Percentiles rank a stretch among this genome's conserved stretches.
Evolutionary conservation across 2,329 filamentous ascomycete species (phyloP).

Genomic region (Phialophora expanda): DNA sequence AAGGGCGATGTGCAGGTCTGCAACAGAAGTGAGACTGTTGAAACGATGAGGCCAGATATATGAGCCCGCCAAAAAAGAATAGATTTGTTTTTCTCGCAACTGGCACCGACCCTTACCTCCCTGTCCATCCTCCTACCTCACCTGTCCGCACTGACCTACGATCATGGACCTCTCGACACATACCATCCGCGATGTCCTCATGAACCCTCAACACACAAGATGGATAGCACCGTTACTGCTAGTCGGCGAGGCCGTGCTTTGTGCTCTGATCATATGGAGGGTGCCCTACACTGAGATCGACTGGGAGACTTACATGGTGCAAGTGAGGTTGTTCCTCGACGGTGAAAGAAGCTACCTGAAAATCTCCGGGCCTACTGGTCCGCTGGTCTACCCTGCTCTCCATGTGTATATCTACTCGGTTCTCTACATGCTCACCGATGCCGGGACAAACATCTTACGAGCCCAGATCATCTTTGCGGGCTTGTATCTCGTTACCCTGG

Average conservation of each 20-base stretch:
- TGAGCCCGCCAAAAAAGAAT: background rate
- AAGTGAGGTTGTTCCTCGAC: conserved; percentile 73
- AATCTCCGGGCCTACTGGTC: conserved; percentile 87
- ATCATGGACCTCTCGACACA: conserved; percentile 44
- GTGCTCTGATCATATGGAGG: conserved; percentile 75
- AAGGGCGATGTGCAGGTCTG: background rate
- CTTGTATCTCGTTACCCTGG: conserved; percentile 77
- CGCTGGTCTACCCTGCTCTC: conserved; percentile 90
- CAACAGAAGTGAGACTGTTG: background rate
- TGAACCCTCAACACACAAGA: conserved; percentile 61
- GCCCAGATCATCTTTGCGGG: conserved; percentile 85
- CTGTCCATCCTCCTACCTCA: background rate
- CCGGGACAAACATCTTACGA: conserved; percentile 74
- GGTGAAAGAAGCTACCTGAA: conserved; percentile 88
- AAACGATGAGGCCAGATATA: background rate
- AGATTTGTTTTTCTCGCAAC: background rate
- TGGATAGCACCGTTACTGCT: conserved; percentile 72
- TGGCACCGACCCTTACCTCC: background rate
- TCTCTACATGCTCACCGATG: conserved; percentile 77
- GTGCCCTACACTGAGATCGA: conserved; percentile 97
- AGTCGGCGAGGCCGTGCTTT: conserved; percentile 72
- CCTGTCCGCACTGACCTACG: background rate
- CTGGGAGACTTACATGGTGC: conserved; percentile 96
- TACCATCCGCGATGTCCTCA: conserved; percentile 50
- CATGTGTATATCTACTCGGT: conserved; percentile 90